phyloP scores from a whole-genome alignment of 2,329 filamentous ascomycete species.

The Chaetoscypha palmicola region DNA sequence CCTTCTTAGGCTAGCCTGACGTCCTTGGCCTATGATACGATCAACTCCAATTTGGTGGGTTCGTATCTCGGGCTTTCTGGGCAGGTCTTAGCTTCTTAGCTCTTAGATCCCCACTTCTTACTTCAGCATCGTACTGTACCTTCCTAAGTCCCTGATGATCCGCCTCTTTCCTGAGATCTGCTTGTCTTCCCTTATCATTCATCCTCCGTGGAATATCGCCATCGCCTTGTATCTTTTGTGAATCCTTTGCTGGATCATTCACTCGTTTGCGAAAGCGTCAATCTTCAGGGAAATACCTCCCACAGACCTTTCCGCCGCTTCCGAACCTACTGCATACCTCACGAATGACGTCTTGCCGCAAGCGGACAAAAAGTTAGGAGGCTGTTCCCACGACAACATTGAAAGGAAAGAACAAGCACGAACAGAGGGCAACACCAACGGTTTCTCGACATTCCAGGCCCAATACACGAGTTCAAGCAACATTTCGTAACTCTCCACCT shows the following conservation, averaged over 20 bases:
- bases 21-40: neutral
- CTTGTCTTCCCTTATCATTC: neutral
- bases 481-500: too few relatives aligned
- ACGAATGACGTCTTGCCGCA: slow-evolving; percentile 1
- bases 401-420: too few relatives aligned
- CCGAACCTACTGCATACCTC: neutral
- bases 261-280: neutral
- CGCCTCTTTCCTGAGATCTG: neutral
- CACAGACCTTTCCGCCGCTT: neutral
- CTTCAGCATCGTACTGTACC: neutral
- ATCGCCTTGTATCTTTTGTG: neutral
- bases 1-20: neutral
- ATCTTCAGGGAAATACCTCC: neutral
- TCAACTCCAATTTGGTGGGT: slow-evolving; percentile 1
- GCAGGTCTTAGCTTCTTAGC: neutral
- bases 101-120: neutral
- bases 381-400: neutral
- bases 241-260: neutral
- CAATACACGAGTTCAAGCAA: too few relatives aligned
- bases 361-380: neutral
- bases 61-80: neutral
- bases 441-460: too few relatives aligned
- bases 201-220: too few relatives aligned
- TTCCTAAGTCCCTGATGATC: neutral
- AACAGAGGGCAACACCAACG: too few relatives aligned